Base-by-base conservation (phyloP, 2,329 filamentous ascomycete genomes). In the Alternaria consortialis region DNA sequence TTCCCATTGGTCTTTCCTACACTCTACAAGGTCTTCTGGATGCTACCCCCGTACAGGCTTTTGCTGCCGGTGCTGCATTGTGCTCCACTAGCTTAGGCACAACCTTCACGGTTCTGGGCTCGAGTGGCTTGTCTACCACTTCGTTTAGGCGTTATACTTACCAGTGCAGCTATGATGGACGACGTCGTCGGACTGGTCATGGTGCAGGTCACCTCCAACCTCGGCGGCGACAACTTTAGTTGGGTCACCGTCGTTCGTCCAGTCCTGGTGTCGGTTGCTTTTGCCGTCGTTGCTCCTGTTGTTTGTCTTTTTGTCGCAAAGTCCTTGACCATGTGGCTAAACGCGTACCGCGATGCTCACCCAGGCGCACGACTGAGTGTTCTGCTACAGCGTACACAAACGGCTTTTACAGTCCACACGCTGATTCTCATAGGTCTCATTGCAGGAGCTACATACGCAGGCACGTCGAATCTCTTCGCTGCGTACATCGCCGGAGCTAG, bases 131-230 rank as follows among this genome's bases (percentile, higher is more conserved):
- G 11, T 80, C 79, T n/a, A 74, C 80, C 2, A 88, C 84, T 8
- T 8, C 79, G 86, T 2, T 73, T 89, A 0, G 92, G 80, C 58
- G 87, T 79, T 8, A 86, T 95, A 0, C 82, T 93, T 0, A 86
- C 87, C 2, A 89, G 86, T 60, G 91, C 91, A 1, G 92, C 91
- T 0, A 91, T 95, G 86, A 86, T 95, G 79, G 92, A 95, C 72
- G 91, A 95, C 77, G 88, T 94, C 0, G 85, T 91, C 1, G 91
- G 91, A 0, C 80, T 94, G 9, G 86, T 94, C 7, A 90, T 94
- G 86, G 89, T 93, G 0, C 87, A 92, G 66, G 85, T 94, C 46
- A 89, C 95, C 23, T 86, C 89, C 0, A 89, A 88, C 47, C 80
- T 94, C 0, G 84, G 90, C 77, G 55, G 74, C 46, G 67, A 63